phyloP scores from a whole-genome alignment of 306 rosid genomes.

The Rosa multiflora region DNA sequence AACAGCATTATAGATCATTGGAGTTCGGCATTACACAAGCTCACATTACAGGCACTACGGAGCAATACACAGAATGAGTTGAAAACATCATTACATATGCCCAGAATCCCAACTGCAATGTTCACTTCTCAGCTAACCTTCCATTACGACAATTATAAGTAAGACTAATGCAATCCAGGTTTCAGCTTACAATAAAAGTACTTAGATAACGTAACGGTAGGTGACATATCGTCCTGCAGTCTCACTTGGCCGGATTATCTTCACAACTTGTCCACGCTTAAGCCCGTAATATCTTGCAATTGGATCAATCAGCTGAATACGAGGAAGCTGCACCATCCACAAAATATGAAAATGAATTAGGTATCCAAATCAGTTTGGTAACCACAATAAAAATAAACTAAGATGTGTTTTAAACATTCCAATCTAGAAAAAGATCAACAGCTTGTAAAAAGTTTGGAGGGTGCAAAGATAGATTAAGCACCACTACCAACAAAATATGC shows the following conservation, averaged over 20 bases:
- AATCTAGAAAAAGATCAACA: not conserved
- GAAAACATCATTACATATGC: not conserved
- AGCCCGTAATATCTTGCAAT: conserved; percentile 82
- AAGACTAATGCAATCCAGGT: not conserved
- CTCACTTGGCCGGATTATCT: conserved; percentile 80
- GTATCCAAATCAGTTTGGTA: not conserved
- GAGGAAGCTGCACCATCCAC: conserved; percentile 59
- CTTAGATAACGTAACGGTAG: conserved; percentile 68
- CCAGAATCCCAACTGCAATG: not conserved
- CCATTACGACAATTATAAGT: not conserved
- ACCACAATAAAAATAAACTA: not conserved
- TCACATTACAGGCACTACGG: not conserved
- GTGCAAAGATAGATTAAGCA: not conserved
- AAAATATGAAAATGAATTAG: not conserved
- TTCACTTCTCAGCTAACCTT: not conserved
- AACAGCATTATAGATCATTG: not conserved
- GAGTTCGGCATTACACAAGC: not conserved
- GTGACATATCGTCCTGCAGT: conserved; percentile 89
- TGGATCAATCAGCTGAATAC: conserved; percentile 83
- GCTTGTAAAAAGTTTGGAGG: not conserved
- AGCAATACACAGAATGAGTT: not conserved
- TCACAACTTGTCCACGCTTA: conserved; percentile 89
- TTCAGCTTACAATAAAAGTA: not conserved
- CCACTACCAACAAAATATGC: not conserved
- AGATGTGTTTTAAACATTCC: not conserved